These are phyloP conservation scores for Madurella mycetomatis DNA, from an alignment of 2,329 filamentous ascomycete species.

Conservation along the genomic window DNA sequence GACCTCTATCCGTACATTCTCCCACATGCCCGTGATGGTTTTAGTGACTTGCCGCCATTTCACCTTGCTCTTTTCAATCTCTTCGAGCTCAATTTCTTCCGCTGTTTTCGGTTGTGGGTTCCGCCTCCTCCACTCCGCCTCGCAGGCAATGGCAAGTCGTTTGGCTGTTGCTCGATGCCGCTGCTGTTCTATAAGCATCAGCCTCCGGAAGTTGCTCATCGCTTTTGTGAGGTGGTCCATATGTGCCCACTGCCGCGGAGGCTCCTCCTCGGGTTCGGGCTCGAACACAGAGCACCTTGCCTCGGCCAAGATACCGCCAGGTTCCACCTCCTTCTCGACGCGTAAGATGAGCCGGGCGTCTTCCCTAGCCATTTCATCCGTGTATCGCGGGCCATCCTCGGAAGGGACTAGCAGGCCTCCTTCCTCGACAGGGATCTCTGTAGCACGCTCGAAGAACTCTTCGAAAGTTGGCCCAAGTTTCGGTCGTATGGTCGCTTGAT, in stretches of 20 bases:
- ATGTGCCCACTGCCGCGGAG: constrained; percentile 76
- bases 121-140: constrained; percentile 68
- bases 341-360: constrained; percentile 68
- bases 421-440: constrained; percentile 50
- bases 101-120: constrained; percentile 62
- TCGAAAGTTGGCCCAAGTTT: constrained; percentile 52
- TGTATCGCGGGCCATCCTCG: constrained; percentile 55
- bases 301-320: constrained; percentile 69
- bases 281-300: constrained; percentile 67
- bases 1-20: constrained; percentile 58
- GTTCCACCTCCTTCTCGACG: constrained; percentile 67
- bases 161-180: constrained; percentile 75
- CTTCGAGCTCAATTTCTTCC: constrained; percentile 79
- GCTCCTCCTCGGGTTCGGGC: constrained; percentile 68
- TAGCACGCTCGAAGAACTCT: constrained; percentile 53
- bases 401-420: constrained; percentile 49
- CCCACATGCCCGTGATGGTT: constrained; percentile 55
- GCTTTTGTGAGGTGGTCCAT: constrained; percentile 80
- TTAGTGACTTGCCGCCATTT: constrained; percentile 69
- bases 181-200: constrained; percentile 74
- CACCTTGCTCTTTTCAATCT: constrained; percentile 59
- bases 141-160: constrained; percentile 70
- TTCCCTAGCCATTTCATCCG: constrained; percentile 56
- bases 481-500: constrained; percentile 49
- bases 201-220: constrained; percentile 70